Base-by-base conservation (phyloP, 176 grass and related monocot species). In the Hsuehochloa calcarea region DNA sequence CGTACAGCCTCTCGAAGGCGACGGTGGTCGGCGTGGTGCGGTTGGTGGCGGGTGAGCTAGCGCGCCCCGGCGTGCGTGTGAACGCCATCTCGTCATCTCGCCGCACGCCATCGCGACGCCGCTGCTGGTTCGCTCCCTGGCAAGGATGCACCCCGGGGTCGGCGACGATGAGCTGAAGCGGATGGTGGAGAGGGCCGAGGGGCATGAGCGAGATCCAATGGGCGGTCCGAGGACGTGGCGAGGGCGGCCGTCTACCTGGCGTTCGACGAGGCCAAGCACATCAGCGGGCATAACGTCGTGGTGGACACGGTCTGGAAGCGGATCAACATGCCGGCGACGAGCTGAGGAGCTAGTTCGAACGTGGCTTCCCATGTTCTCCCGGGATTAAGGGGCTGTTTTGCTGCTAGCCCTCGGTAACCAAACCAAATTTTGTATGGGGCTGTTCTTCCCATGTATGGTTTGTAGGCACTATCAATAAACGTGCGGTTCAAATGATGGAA, bases 211-310 rank as follows among this genome's bases (percentile, higher is more conserved):
- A 77, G 65, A 23, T 90, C 65, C 0, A 69, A 0, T 84, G 79
- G 35, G 88, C 79, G 7, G 67, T 83, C 51, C 4, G 79, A 90
- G 59, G 89, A 90, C 84, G 74, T 90, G n/a, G 89, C 79, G 16
- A 83, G 80, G 74, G 89, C 89, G 13, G 89, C 89, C n/a, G 68
- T 90, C 12, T 87, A 84, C 61, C 88, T 90, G 11, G 88, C 88
- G 5, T 90, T 84, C 79, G 79, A 90, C 46, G 79, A 90, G 84
- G 84, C 79, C 65, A 90, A 86, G 84, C 82, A 47, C 46, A 78
- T 90, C 1, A 90, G 78, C 1, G 84, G 84, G 4, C 88, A 90
- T 20, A 90, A 90, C 26, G 84, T 82, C 46, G 84, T 86, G 0
- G 66, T 86, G 20, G 88, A 90, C 88, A 90, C 88, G 6, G 72